These are phyloP conservation scores for Fusarium penzigii DNA, from an alignment of 2,329 filamentous ascomycete species.

Conservation along the genomic window DNA sequence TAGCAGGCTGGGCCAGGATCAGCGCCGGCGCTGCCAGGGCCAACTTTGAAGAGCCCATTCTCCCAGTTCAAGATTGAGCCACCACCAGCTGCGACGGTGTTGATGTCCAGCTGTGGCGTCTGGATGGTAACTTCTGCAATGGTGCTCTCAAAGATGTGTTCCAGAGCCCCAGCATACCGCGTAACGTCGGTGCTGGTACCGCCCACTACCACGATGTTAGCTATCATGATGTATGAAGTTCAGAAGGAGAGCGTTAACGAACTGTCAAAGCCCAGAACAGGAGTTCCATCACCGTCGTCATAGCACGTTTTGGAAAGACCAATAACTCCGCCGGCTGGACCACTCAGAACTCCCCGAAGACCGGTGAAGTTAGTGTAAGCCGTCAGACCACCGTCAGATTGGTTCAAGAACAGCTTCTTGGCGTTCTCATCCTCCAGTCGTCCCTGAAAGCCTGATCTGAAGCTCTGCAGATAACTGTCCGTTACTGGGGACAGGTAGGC, in stretches of 20 bases:
- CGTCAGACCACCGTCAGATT: constrained; percentile 30
- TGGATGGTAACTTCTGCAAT: constrained; percentile 72
- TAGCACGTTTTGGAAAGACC: constrained; percentile 30
- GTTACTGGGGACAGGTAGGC: constrained; percentile 46
- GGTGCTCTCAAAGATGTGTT: constrained; percentile 73
- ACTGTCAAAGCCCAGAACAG: constrained; percentile 30
- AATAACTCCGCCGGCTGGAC: constrained; percentile 32
- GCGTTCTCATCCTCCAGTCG: constrained; percentile 26
- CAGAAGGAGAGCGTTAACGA: not conserved
- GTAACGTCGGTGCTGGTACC: constrained; percentile 74
- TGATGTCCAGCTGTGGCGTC: constrained; percentile 72
- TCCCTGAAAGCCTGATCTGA: constrained; percentile 29
- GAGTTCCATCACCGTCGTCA: constrained; percentile 24
- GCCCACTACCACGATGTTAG: constrained; percentile 30
- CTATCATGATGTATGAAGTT: not conserved
- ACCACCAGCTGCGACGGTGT: constrained; percentile 62
- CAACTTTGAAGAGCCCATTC: constrained; percentile 71
- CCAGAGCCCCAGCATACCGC: constrained; percentile 67
- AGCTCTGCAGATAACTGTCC: constrained; percentile 37
- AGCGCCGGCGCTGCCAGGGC: constrained; percentile 70
- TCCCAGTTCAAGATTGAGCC: constrained; percentile 61
- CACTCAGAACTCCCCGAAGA: constrained; percentile 26
- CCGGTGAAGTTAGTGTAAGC: constrained; percentile 32
- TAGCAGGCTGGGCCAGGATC: constrained; percentile 74
- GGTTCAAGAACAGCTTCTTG: constrained; percentile 33